Base-by-base conservation (phyloP, 129 eudicot species). In the Deinandra increscens region DNA sequence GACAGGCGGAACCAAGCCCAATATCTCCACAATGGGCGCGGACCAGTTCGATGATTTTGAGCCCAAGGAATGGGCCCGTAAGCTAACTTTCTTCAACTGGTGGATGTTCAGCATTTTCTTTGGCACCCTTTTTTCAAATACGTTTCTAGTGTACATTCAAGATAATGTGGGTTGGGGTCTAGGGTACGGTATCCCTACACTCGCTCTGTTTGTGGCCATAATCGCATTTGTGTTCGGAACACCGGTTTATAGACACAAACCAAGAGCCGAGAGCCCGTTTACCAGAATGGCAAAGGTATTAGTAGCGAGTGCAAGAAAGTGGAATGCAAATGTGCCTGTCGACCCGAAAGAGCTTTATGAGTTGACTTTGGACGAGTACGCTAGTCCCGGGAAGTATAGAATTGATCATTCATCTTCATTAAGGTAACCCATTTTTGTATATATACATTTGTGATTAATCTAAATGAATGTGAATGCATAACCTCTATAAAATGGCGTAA, bases 1-100 rank as follows among this genome's bases (percentile, higher is more conserved):
- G 59, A 85, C 91, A 0, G 96, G 91, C 9, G 96, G 91, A 41
- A 88, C 96, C 70, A 88, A 88, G 83, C 96, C 95, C 7, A 88
- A 88, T 60, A 88, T 85, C 79, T 88, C 95, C 5, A 88, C 95
- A 19, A 82, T 85, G 84, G 91, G 91, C 2, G 95, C 90, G 0
- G 90, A 84, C 44, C 95, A 87, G 20, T 87, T 87, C 0, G 95
- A 87, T 10, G 95, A 87, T 9, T 80, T 43, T 46, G 85, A 85
- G 66, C 86, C 90, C 1, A 85, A 82, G 68, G 95, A 88, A 62
- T 83, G 74, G 60, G 53, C 44, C 22, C 84, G 72, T 26, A 88
- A 82, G 80, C 88, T 82, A 68, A 80, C 95, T 5, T 88, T 88
- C 79, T 88, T 88, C 61, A 81, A 81, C 39, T 88, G 96, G 96